Evolutionary conservation across 225 moss, liverwort and hornwort genomes (phyloP), one percentile per base, ranked within the genome.

Genomic region (Antitrichia curtipendula): DNA sequence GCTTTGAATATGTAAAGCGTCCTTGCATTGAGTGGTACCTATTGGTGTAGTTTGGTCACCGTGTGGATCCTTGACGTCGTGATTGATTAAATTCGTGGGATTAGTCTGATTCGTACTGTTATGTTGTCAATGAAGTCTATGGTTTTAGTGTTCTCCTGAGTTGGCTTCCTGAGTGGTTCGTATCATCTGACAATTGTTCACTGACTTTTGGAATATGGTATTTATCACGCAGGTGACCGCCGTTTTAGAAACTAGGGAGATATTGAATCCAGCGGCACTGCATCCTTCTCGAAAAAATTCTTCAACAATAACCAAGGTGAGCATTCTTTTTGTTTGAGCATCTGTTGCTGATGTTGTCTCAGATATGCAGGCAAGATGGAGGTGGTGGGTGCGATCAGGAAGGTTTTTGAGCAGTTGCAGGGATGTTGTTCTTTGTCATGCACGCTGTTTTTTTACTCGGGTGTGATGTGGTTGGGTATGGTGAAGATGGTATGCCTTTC

Each of bases 281-380:
- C 97, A 99, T 92, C 98, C 98, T 36, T 99, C 98, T 69, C 93
- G 97, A 25, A 97, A 92, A 25, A 95, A 97, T 68, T 95, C 97
- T n/a, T 93, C 96, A 38, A 93, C 92, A 84, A 95, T 97, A 80
- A 95, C 95, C 10, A 99, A 99, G 96, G 98, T 98, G 89, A 47
- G 34, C 25, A 29, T 20, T 74, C 12, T 74, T 32, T n/a, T 36
- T 70, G 24, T 53, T 34, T 32, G 64, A 50, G 49, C 15, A 2
- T 82, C 14, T 68, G 66, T 86, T 28, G 58, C 23, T 6, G 25
- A 38, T 10, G 25, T 59, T 34, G 77, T 62, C 45, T 78, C 25
- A 49, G 60, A 16, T 21, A 3, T 2, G 68, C 43, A 47, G 58
- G 66, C 38, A 14, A 24, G 38, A 16, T n/a, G 49, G 43, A 59